Evolutionary conservation across 306 rosid genomes (phyloP).

Genomic region (Geum urbanum): DNA sequence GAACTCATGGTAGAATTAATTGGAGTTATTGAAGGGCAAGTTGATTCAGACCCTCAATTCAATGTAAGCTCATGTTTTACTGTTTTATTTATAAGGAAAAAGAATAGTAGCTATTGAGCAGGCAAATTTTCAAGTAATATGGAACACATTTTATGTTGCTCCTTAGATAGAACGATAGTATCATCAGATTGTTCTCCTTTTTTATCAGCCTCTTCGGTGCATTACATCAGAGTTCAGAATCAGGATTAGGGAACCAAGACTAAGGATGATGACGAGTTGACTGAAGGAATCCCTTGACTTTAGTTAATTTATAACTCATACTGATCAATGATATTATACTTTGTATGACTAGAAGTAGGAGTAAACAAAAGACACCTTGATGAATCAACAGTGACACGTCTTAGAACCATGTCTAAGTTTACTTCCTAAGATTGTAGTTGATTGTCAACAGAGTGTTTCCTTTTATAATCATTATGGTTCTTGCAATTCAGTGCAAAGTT

Average conservation of each 20-base stretch:
- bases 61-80: constrained; percentile 45
- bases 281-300: neutral
- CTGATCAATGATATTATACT: neutral
- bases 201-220: neutral
- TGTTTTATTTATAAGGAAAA: constrained; percentile 4
- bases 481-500: neutral
- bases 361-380: neutral
- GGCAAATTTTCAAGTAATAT: neutral
- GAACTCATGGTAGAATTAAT: constrained; percentile 86
- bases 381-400: neutral
- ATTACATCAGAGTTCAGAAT: neutral
- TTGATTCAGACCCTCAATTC: constrained; percentile 79
- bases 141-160: neutral
- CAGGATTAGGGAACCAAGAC: neutral
- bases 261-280: neutral
- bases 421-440: neutral
- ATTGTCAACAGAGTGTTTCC: neutral
- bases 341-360: neutral
- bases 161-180: neutral
- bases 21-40: constrained; percentile 94
- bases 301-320: neutral
- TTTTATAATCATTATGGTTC: neutral
- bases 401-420: neutral
- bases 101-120: neutral
- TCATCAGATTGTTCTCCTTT: constrained; percentile 1